A percentile compares a stretch with the other conserved stretches of the same genome.
Conservation (phyloP, 768 basidiomycete species). For the Strobilomyces dryophilus region DNA sequence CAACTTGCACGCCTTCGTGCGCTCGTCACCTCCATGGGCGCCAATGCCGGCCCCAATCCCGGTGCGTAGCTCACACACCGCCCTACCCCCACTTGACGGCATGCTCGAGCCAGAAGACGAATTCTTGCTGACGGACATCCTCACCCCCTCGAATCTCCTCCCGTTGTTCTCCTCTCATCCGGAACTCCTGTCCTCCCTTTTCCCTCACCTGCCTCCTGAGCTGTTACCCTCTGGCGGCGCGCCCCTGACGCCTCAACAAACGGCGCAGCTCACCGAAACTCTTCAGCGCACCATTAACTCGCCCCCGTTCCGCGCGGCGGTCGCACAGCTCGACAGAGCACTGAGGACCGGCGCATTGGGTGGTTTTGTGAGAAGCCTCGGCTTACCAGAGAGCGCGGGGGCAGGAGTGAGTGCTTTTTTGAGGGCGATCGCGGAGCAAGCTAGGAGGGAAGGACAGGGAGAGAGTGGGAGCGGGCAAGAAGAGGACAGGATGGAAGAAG, state of each 20-base stretch:
- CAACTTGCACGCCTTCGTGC: conserved; percentile 61
- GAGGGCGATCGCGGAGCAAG: conserved; percentile 75
- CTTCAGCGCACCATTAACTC: conserved; percentile 75
- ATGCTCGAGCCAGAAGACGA: conserved; percentile 35
- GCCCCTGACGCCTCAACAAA: conserved; percentile 23
- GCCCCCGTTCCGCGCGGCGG: conserved; percentile 78
- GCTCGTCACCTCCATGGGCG: conserved; percentile 46
- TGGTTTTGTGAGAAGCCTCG: conserved; percentile 70
- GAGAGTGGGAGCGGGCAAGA: conserved; percentile 16
- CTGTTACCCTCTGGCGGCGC: conserved; percentile 70
- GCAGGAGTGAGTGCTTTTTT: conserved; percentile 75
- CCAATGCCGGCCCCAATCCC: conserved; percentile 20
- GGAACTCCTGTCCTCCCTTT: conserved; percentile 61
- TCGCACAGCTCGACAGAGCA: conserved; percentile 79
- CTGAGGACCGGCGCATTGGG: conserved; percentile 77
- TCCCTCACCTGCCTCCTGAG: conserved; percentile 71
- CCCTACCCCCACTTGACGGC: not conserved
- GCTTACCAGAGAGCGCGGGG: conserved; percentile 83
- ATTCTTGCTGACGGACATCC: conserved; percentile 66
- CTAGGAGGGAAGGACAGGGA: conserved; percentile 41
- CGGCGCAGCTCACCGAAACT: conserved; percentile 39
- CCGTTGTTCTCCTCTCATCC: conserved; percentile 72
- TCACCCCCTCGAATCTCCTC: conserved; percentile 67
- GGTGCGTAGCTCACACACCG: conserved; percentile 8
- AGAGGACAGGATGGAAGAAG: conserved; percentile 75